Percentiles rank a stretch among this genome's conserved stretches.
phyloP scores from a whole-genome alignment of 1,284 basidiomycete genomes.

The Papiliotrema laurentii region DNA sequence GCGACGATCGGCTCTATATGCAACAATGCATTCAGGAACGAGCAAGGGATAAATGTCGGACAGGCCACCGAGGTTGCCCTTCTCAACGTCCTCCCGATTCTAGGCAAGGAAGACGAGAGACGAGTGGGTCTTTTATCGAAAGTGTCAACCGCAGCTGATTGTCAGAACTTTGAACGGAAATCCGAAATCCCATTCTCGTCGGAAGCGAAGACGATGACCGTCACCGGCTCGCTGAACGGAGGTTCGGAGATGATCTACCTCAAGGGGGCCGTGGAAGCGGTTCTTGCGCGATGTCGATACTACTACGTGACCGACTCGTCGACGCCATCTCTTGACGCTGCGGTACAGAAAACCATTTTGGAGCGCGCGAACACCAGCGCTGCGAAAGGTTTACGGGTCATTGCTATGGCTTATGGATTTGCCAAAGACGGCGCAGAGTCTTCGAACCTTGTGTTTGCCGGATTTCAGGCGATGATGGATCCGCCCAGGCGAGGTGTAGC shows the following conservation, averaged over 20 bases:
- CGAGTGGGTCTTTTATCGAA: slow-evolving; percentile 50
- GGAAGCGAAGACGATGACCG: slow-evolving; percentile 86
- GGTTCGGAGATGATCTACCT: slow-evolving; percentile 74
- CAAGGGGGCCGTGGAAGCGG: slow-evolving; percentile 86
- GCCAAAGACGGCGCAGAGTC: slow-evolving; percentile 27
- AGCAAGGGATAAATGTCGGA: slow-evolving; percentile 71
- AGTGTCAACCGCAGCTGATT: neutral
- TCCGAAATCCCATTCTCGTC: slow-evolving; percentile 87
- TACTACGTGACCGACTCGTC: slow-evolving; percentile 83
- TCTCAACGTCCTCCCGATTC: slow-evolving; percentile 70
- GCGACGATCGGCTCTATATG: slow-evolving; percentile 54
- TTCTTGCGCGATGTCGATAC: slow-evolving; percentile 77
- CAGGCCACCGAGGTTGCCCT: slow-evolving; percentile 93
- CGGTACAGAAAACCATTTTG: slow-evolving; percentile 62
- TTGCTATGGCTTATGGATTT: slow-evolving; percentile 85
- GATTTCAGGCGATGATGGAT: slow-evolving; percentile 93
- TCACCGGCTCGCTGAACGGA: slow-evolving; percentile 63
- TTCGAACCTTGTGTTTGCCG: slow-evolving; percentile 68
- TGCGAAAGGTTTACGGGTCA: slow-evolving; percentile 72
- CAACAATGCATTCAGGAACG: slow-evolving; percentile 60
- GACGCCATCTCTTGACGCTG: slow-evolving; percentile 67
- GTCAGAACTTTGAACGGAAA: slow-evolving; percentile 61
- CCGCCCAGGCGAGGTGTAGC: slow-evolving; percentile 91
- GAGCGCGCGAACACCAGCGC: slow-evolving; percentile 68
- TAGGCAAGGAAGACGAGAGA: slow-evolving; percentile 67